Evolutionary conservation across 495 filamentous ascomycete genomes (phyloP).

Genomic region (Cryomyces minteri): DNA sequence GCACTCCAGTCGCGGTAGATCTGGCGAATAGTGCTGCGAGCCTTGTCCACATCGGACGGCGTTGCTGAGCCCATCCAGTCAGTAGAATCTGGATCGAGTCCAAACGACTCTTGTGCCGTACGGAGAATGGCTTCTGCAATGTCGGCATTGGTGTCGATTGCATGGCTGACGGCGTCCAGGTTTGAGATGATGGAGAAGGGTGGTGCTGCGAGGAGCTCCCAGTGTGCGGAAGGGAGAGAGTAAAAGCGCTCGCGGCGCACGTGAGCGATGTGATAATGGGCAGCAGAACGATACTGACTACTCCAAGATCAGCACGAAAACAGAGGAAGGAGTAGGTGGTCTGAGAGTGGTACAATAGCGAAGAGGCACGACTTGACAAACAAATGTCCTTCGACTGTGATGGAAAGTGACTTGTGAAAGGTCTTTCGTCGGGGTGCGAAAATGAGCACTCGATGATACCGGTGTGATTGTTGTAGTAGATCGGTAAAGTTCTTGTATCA

Average conservation of each 20-base stretch:
- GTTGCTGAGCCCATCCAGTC: constrained; percentile 54
- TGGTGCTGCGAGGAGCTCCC: constrained; percentile 55
- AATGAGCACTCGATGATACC: too few species aligned
- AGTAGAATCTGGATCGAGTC: constrained; percentile 15
- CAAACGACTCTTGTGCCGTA: constrained; percentile 46
- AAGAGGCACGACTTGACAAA: too few species aligned
- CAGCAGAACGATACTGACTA: constrained; percentile 67
- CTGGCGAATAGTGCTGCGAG: constrained; percentile 73
- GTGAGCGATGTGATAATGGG: constrained; percentile 80
- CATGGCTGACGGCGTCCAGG: constrained; percentile 61
- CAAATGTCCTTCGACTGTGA: too few species aligned
- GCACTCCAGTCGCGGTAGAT: constrained; percentile 91
- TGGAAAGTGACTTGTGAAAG: too few species aligned
- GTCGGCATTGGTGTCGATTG: constrained; percentile 70
- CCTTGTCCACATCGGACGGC: constrained; percentile 64
- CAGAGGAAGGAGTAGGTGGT: not conserved
- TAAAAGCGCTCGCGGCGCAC: constrained; percentile 81
- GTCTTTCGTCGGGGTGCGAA: too few species aligned
- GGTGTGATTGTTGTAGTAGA: too few species aligned
- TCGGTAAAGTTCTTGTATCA: too few species aligned
- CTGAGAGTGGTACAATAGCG: too few species aligned
- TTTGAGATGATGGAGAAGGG: constrained; percentile 70
- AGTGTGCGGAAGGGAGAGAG: constrained; percentile 64
- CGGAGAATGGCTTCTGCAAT: constrained; percentile 60
- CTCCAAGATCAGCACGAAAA: not conserved